Evolutionary conservation across 441 rosid species (phyloP), one percentile per base, ranked within the genome.

Genomic region (Adansonia rubrostipa): DNA sequence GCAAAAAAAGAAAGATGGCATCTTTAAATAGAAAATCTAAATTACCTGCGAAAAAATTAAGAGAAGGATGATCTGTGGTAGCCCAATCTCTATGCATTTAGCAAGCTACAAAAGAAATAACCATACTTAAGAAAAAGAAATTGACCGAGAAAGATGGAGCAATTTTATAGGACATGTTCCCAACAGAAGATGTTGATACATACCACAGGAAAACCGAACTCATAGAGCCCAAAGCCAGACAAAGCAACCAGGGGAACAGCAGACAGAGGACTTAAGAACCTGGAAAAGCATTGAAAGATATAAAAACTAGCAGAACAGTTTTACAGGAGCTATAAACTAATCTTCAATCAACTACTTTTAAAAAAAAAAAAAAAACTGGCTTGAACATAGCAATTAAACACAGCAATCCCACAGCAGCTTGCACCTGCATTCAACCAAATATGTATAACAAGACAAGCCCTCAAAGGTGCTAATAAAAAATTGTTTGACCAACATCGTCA

Each of bases 201-300:
- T 78, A 96, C 99, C 91, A 88, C 87, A 0, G 96, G 92, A 84
- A 92, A 92, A 53, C 96, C 93, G 9, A 85, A 80, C 77, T 88
- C 91, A 68, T 90, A 92, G 9, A 92, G 92, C 61, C 96, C 96
- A 71, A 90, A 90, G 60, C 96, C 96, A 15, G 84, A 79, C 13
- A 92, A 77, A 67, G 91, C 87, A 61, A 92, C 89, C 63, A 92
- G 72, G 33, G 96, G 96, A 79, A 84, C 92, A 63, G 90, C 87
- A 78, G 93, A 82, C 53, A 92, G 84, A 64, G 96, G 96, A 81
- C 84, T 90, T 79, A 89, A 85, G 80, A 86, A 82, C 86, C 96
- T 92, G 88, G 64, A 75, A 8, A 77, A 40, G 53, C 10, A 65
- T 45, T 73, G 72, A 62, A 33, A 15, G 56, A 45, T 51, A 11